Percentiles rank a stretch among this genome's conserved stretches.
These are phyloP conservation scores for Hypoxylon sp. DNA, from an alignment of 2,329 filamentous ascomycete genomes.

Conservation along the genomic window DNA sequence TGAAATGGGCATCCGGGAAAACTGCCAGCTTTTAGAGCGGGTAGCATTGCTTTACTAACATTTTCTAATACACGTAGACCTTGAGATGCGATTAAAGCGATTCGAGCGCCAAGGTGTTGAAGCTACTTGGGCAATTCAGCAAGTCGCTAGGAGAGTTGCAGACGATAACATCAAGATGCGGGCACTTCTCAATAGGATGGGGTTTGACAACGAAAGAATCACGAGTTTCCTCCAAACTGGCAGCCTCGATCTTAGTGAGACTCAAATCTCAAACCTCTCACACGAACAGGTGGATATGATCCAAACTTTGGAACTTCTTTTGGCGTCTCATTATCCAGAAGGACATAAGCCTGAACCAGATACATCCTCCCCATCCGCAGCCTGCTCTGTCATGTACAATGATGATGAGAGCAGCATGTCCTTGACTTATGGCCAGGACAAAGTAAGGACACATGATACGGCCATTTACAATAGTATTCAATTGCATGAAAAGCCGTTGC, in stretches of 20 bases:
- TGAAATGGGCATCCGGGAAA: background rate
- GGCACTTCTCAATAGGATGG: constrained; percentile 69
- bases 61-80: constrained; percentile 62
- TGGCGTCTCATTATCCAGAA: constrained; percentile 12
- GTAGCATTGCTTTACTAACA: background rate
- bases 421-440: background rate
- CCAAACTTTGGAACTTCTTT: constrained; percentile 32
- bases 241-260: constrained; percentile 6
- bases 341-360: background rate
- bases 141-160: constrained; percentile 76
- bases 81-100: constrained; percentile 74
- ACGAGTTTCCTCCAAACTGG: constrained; percentile 34
- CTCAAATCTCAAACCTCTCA: constrained; percentile 22
- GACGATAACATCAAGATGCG: constrained; percentile 79
- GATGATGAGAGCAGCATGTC: background rate
- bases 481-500: background rate
- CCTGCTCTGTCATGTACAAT: background rate
- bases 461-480: background rate
- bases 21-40: background rate
- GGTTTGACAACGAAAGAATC: constrained; percentile 65
- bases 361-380: background rate
- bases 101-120: constrained; percentile 77
- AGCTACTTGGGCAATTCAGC: constrained; percentile 79
- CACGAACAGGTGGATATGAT: constrained; percentile 4
- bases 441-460: background rate